Base-by-base conservation (phyloP, 139 green algal species). In the Picochlorum sp. region DNA sequence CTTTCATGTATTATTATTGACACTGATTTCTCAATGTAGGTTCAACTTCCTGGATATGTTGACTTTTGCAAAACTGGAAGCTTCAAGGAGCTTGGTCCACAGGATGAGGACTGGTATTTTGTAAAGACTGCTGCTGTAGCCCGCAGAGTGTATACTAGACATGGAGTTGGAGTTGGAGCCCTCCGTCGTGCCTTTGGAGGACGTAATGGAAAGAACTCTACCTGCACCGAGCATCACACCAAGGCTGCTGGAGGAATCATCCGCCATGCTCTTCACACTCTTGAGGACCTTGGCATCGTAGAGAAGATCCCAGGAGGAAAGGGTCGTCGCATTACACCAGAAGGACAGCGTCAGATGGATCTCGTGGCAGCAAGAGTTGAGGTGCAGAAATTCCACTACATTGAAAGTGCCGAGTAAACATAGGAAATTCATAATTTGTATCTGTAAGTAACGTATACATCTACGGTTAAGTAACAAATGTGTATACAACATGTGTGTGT, bases 91-190 rank as follows among this genome's bases (percentile, higher is more conserved):
- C 85, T 98, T 66, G 73, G 88, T 4, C 94, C 94, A 49, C 88
- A 90, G 59, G 90, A 98, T 68, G 81, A 84, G 21, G 94, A 99
- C 85, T 99, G 94, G 94, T 99, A 96, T 82, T 99, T 95, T 82
- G 81, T 96, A 54, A 85, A 94, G 45, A 90, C 92, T 72, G 94
- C 94, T 21, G 87, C 94, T 50, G 79, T 98, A 18, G 87, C 86
- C 41, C 84, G 94, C 67, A 89, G 92, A 71, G 70, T 99, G 57
- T 99, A 99, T 84, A 79, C 95, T 23, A 72, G 82, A 60, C 80
- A 88, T 59, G 86, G 84, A 58, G 77, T 98, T 54, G 94, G 94
- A 47, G 85, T 98, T 26, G 92, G 92, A 34, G 81, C 76, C 45
- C 86, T 99, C 72, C 82, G 89, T 60, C 88, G 78, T 68, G 82